Conservation (phyloP, 2,329 filamentous ascomycete genomes). For the Periconia digitata region DNA sequence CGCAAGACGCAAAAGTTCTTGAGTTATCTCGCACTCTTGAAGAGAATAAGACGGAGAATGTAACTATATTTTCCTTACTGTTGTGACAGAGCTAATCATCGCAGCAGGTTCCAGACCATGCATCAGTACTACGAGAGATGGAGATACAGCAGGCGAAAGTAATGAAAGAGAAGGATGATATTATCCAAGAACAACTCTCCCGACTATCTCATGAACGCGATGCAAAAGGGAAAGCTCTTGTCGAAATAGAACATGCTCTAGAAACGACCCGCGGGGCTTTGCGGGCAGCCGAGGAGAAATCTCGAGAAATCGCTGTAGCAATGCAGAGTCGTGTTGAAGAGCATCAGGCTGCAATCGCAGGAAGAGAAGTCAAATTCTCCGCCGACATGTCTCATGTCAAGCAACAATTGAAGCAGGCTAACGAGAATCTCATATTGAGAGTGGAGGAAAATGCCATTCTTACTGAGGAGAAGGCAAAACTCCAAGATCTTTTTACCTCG, state of each 20-base stretch:
- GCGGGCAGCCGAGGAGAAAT: not conserved
- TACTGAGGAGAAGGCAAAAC: constrained; percentile 1
- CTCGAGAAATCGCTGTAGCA: not conserved
- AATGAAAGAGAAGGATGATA: constrained; percentile 14
- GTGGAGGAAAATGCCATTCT: constrained; percentile 1
- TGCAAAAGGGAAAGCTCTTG: constrained; percentile 12
- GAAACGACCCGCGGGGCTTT: not conserved
- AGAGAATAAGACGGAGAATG: constrained; percentile 4
- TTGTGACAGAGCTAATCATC: not conserved
- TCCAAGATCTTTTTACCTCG: constrained; percentile 1
- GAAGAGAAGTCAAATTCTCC: not conserved
- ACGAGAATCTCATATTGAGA: not conserved
- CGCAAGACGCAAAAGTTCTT: constrained; percentile 5
- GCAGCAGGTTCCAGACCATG: constrained; percentile 1
- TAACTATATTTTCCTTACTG: not conserved
- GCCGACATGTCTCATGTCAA: constrained; percentile 11
- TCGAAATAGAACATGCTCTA: not conserved
- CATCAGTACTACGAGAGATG: constrained; percentile 3
- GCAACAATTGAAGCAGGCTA: not conserved
- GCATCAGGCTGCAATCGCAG: not conserved
- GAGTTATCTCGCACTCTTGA: not conserved
- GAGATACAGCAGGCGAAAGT: constrained; percentile 8
- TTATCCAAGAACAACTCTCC: constrained; percentile 15
- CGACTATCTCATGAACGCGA: constrained; percentile 13
- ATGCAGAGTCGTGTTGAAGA: not conserved